Evolutionary conservation across 441 rosid genomes (phyloP), one percentile per base, ranked within the genome.

Genomic region (Isatis lusitanica): DNA sequence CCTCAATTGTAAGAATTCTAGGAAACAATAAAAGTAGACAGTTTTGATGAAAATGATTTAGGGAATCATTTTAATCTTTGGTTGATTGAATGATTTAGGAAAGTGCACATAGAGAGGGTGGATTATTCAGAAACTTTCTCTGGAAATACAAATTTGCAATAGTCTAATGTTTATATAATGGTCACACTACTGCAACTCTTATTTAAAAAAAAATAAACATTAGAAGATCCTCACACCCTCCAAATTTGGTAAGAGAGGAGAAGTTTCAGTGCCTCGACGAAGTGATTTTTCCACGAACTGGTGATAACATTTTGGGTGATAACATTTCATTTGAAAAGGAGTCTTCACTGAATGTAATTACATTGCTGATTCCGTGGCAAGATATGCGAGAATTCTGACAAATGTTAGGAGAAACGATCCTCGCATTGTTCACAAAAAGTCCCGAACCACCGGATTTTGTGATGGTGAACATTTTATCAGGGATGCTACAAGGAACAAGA

Each of bases 311-410:
- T 57, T 64, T 58, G 18, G 52, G 52, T 16, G 69, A 13, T 18
- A 13, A 63, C 46, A 40, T 63, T 17, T 3, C 48, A 38, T 17
- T 33, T 4, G 73, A 7, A 1, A 33, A 2, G 0, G 38, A 38
- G 61, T 66, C 43, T n/a, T 60, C 21, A 1, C 7, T 18, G 43
- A 72, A 77, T 21, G 70, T 0, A 43, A 77, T 77, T 38, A 78
- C 66, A 8, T 68, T 40, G 48, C 77, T 78, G 33, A 73, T 68
- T 44, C 81, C 81, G 8, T 78, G 81, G 71, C 81, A 78, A 62
- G 81, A 68, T 2, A 78, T 68, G 12, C 70, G 77, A 55, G 81
- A 73, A 36, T 78, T 72, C 61, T 74, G 62, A 72, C 81, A 78
- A 28, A 78, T 26, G 44, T 78, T 78, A 9, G 81, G 78, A 44